phyloP scores from a whole-genome alignment of 257 asterid genomes.

The Parsonsia alboflavescens region DNA sequence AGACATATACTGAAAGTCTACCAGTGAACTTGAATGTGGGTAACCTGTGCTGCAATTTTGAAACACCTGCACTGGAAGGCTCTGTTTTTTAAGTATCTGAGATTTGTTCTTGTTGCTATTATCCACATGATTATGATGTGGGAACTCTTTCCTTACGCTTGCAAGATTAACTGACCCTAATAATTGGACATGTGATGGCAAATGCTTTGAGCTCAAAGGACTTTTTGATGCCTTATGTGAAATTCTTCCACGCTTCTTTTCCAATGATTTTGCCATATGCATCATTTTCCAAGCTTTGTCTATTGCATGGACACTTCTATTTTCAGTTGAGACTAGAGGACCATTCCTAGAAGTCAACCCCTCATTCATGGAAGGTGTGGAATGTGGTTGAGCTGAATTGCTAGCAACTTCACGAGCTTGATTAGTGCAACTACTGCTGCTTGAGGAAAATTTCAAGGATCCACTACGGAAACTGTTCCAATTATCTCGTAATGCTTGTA shows the following conservation, averaged over 20 bases:
- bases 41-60: constrained; percentile 8
- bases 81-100: constrained; percentile 22
- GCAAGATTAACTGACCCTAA: constrained; percentile 16
- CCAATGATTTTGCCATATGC: constrained; percentile 49
- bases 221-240: constrained; percentile 24
- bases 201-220: constrained; percentile 13
- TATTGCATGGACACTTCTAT: constrained; percentile 29
- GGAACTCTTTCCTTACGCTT: constrained; percentile 8
- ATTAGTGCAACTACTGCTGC: constrained; percentile 20
- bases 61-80: constrained; percentile 3
- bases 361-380: constrained; percentile 24
- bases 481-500: constrained; percentile 49
- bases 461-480: constrained; percentile 57
- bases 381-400: constrained; percentile 16
- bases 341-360: constrained; percentile 24
- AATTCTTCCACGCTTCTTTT: constrained; percentile 9
- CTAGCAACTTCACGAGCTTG: constrained; percentile 18
- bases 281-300: constrained; percentile 70
- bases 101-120: constrained; percentile 13
- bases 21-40: constrained; percentile 12
- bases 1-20: constrained; percentile 15
- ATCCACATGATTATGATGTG: constrained; percentile 15
- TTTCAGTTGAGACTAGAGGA: constrained; percentile 22
- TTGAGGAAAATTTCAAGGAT: constrained; percentile 37
- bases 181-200: constrained; percentile 18